Evolutionary conservation across 1,284 basidiomycete genomes (phyloP).

Genomic region (Leccinum pseudoinsigne): DNA sequence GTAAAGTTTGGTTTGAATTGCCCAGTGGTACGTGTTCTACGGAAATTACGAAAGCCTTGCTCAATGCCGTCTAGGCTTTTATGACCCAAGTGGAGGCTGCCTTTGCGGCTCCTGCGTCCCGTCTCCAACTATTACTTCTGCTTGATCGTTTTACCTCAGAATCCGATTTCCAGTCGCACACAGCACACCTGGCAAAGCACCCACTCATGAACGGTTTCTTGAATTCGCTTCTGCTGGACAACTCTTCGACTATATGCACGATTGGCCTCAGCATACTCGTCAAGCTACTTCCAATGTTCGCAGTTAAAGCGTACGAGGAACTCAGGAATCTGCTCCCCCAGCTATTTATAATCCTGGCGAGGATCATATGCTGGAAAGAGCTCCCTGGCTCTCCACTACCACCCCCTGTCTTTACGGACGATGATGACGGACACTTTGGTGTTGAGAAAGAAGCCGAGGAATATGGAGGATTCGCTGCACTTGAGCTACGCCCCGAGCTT

Average conservation of each 20-base stretch:
- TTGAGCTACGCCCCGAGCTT: conserved; percentile 52
- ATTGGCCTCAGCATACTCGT: conserved; percentile 61
- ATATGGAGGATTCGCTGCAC: conserved; percentile 25
- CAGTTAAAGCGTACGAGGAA: conserved; percentile 55
- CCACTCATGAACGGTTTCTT: conserved; percentile 61
- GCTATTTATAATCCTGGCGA: conserved; percentile 63
- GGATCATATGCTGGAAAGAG: conserved; percentile 71
- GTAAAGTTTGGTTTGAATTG: conserved; percentile 59
- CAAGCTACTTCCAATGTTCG: conserved; percentile 73
- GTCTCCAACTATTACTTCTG: conserved; percentile 68
- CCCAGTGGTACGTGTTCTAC: conserved; percentile 53
- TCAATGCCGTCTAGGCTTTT: conserved; percentile 50
- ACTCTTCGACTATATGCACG: conserved; percentile 66
- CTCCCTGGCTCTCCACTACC: conserved; percentile 35
- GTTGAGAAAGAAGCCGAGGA: conserved; percentile 37
- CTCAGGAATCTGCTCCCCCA: conserved; percentile 60
- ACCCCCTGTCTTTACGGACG: conserved; percentile 33
- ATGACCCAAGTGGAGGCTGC: conserved; percentile 61
- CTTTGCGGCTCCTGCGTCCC: conserved; percentile 56
- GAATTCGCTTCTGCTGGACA: conserved; percentile 66
- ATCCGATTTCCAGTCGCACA: conserved; percentile 47
- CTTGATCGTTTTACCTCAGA: conserved; percentile 62
- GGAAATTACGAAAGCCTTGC: conserved; percentile 17
- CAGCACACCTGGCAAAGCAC: conserved; percentile 57
- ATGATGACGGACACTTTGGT: conserved; percentile 35